These are phyloP conservation scores for Globisporangium parvum DNA, from an alignment of 352 stramenopile genomes.

Conservation along the genomic window DNA sequence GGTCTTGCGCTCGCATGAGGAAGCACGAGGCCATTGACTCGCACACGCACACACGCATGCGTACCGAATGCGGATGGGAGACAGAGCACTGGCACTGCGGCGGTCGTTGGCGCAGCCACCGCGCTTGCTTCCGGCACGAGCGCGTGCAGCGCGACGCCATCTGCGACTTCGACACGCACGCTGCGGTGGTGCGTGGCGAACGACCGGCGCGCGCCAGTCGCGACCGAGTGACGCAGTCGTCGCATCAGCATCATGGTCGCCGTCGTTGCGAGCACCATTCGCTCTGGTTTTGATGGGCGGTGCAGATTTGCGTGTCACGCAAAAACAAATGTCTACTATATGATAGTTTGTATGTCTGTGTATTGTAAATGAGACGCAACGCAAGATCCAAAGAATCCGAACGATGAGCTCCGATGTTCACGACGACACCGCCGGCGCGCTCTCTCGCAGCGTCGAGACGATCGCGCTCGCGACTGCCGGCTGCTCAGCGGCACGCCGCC, in stretches of 20 bases:
- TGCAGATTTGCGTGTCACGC: too few species aligned
- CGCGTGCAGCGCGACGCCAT: constrained; percentile 40
- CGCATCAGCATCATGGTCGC: constrained; percentile 2
- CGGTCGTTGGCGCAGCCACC: not conserved
- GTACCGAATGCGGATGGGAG: constrained; percentile 60
- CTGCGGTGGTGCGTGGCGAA: constrained; percentile 17
- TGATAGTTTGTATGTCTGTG: too few species aligned
- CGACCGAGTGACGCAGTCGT: not conserved
- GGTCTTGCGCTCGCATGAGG: not conserved
- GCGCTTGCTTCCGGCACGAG: constrained; percentile 20
- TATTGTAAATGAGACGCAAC: not conserved
- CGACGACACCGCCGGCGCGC: too few species aligned
- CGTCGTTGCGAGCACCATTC: not conserved
- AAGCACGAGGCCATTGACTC: not conserved
- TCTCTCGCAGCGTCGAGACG: not conserved
- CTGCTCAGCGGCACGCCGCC: constrained; percentile 1
- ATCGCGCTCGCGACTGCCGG: too few species aligned
- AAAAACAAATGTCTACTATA: too few species aligned
- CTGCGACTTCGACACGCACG: constrained; percentile 30
- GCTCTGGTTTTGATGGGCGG: too few species aligned
- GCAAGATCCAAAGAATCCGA: not conserved
- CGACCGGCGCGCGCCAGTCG: constrained; percentile 3
- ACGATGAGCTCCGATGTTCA: not conserved
- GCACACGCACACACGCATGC: not conserved
- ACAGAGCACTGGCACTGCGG: constrained; percentile 44